Conservation (phyloP, 345 rosid genomes). For the Streptanthus diversifolius region DNA sequence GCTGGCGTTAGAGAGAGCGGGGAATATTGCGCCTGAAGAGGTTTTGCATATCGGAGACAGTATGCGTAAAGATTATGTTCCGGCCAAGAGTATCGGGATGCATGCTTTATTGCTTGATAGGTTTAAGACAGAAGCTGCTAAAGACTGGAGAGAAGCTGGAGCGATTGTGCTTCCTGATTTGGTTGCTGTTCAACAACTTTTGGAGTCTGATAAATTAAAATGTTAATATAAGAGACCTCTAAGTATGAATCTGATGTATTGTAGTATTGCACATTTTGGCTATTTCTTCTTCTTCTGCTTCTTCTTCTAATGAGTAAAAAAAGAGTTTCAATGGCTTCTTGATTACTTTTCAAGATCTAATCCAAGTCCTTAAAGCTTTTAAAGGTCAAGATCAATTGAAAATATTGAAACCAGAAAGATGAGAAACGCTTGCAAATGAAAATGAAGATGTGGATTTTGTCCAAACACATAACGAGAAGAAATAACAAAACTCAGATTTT, state of each 20-base stretch:
- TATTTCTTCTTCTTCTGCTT: conserved; percentile 4
- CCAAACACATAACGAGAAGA: too few species aligned
- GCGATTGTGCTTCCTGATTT: conserved; percentile 83
- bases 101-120: conserved; percentile 83
- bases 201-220: conserved; percentile 43
- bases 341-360: not conserved
- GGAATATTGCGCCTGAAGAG: conserved; percentile 67
- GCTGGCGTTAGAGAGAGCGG: conserved; percentile 76
- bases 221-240: conserved; percentile 22
- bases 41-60: conserved; percentile 86
- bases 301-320: not conserved
- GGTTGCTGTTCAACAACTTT: conserved; percentile 57
- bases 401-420: not conserved
- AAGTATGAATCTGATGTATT: conserved; percentile 3
- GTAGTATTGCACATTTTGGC: conserved; percentile 14
- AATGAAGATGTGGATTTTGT: too few species aligned
- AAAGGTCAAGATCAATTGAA: not conserved
- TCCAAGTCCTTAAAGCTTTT: not conserved
- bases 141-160: conserved; percentile 74
- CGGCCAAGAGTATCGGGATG: conserved; percentile 86
- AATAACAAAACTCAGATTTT: too few species aligned
- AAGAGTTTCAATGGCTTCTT: not conserved
- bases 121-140: conserved; percentile 79
- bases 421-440: too few species aligned
- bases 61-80: conserved; percentile 81